phyloP scores from a whole-genome alignment of 2,329 filamentous ascomycete genomes.

The Phoma sp. region DNA sequence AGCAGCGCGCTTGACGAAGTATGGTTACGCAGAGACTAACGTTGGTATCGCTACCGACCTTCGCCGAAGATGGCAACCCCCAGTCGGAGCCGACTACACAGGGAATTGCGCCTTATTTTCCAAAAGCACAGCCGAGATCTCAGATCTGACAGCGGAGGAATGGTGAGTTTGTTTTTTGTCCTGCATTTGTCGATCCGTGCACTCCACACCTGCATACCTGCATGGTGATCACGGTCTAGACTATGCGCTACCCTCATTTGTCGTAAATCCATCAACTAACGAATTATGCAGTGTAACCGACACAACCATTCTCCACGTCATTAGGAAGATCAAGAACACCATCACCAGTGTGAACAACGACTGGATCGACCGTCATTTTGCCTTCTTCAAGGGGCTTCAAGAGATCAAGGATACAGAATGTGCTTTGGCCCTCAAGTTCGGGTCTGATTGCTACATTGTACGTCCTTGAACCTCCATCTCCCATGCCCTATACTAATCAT shows the following conservation, averaged over 20 bases:
- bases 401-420: constrained; percentile 42
- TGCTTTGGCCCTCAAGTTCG: constrained; percentile 38
- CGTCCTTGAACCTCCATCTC: not conserved
- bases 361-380: constrained; percentile 40
- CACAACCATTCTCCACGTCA: constrained; percentile 37
- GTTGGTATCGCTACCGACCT: constrained; percentile 42
- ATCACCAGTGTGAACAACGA: constrained; percentile 41
- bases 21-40: constrained; percentile 31
- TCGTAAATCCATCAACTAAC: constrained; percentile 22
- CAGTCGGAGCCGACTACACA: constrained; percentile 34
- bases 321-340: constrained; percentile 35
- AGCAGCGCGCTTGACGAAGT: constrained; percentile 27
- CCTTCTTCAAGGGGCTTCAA: constrained; percentile 40
- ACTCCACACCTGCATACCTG: constrained; percentile 18
- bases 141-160: constrained; percentile 35
- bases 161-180: constrained; percentile 33
- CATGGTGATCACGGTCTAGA: constrained; percentile 11
- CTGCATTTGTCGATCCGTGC: constrained; percentile 11
- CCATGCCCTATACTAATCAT: not conserved
- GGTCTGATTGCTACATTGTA: constrained; percentile 43
- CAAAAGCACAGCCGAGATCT: constrained; percentile 35
- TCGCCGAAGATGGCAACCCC: constrained; percentile 37
- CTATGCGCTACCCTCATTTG: constrained; percentile 11
- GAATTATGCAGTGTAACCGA: constrained; percentile 37
- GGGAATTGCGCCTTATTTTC: constrained; percentile 46